Evolutionary conservation across 202 grass and related monocot species (phyloP), one percentile per base, ranked within the genome.

Genomic region (Bolboschoenoplectus hybrid): DNA sequence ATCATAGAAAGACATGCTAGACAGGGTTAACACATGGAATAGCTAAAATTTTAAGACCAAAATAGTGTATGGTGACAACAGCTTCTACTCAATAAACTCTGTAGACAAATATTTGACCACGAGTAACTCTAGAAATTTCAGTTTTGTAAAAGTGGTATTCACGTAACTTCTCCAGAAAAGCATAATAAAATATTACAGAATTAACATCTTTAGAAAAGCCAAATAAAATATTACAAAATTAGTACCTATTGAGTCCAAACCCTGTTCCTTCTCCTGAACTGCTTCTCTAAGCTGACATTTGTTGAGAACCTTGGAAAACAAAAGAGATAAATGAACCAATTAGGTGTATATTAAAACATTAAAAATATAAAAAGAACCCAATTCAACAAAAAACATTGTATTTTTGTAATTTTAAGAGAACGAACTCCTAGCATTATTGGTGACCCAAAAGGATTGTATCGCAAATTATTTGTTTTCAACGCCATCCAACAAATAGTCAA

Each of bases 211-310:
- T 73, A 56, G 58, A 79, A 86, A 65, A 47, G 12, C 5, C 3
- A 63, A 68, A 41, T 68, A 16, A 16, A 68, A 68, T 16, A 68
- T 5, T 5, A 65, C 82, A 86, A 3, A 77, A 36, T 49, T 82
- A 60, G 43, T 92, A 92, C 97, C 95, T 88, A 91, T 70, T 75
- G 97, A 95, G 85, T 92, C 93, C 75, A 98, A 65, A 79, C 93
- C 89, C 17, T 91, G 63, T 47, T 94, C 89, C 88, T 95, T 98
- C 88, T 92, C 93, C 82, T 90, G 89, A 88, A 98, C 90, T 76
- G 87, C 80, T 85, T 96, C 96, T 83, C 86, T 86, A 86, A 98
- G 91, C 83, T 98, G 96, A 44, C 96, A 98, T 89, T 98, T 96
- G 9, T 85, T 89, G n/a, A 98, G 93, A 88, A 92, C 90, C 96